Percentiles rank a stretch among this genome's conserved stretches.
These are phyloP conservation scores for Suhomyces guaymorum DNA, from an alignment of 1,139 yeast genomes.

Conservation along the genomic window DNA sequence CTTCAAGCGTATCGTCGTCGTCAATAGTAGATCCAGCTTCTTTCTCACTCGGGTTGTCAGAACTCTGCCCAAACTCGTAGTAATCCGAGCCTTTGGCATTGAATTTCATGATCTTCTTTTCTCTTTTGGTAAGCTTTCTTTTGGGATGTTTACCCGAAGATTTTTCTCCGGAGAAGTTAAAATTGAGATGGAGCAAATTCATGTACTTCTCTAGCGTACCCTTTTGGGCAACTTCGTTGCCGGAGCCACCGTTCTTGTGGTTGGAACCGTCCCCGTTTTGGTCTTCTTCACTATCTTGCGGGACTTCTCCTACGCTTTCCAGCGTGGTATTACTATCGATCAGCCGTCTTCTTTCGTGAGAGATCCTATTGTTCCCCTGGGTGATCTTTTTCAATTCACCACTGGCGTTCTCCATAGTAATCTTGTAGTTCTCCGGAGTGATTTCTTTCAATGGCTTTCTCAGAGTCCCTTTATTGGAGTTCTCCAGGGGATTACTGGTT, in stretches of 20 bases:
- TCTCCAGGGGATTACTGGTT: no score
- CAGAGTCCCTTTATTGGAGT: neutral
- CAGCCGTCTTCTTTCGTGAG: constrained; percentile 3
- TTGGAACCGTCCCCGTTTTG: no score
- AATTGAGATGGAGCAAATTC: constrained; percentile 24
- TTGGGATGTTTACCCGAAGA: constrained; percentile 10
- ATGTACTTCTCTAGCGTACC: constrained; percentile 17
- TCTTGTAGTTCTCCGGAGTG: no score
- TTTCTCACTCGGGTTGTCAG: constrained; percentile 1
- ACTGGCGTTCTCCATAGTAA: no score
- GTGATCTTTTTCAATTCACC: no score
- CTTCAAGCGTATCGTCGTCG: constrained; percentile 6
- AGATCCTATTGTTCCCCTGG: no score
- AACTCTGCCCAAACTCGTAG: neutral
- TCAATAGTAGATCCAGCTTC: no score
- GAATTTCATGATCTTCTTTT: constrained; percentile 26
- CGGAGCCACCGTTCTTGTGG: no score
- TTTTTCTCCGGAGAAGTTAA: constrained; percentile 8
- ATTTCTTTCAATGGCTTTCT: no score
- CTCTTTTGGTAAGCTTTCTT: constrained; percentile 23
- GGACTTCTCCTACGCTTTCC: constrained; percentile 15
- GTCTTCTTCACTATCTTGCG: constrained; percentile 13
- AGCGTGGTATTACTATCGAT: constrained; percentile 4
- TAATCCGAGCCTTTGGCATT: constrained; percentile 27
- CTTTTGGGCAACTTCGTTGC: constrained; percentile 4